Conservation (phyloP, 2,329 filamentous ascomycete species). For the Trichoderma endophyticum region DNA sequence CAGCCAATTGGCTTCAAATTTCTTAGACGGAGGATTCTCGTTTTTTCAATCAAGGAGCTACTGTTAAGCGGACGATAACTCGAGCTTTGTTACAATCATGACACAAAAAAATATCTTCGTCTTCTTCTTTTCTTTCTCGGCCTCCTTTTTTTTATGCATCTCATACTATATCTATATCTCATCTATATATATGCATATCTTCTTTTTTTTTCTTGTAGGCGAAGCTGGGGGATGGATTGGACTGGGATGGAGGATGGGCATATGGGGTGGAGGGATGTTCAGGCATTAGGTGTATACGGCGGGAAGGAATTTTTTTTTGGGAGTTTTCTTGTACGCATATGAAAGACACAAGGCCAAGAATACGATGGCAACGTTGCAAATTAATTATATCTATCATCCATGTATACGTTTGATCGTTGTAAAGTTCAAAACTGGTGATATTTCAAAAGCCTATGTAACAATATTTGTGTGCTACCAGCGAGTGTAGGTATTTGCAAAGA, state of each 20-base stretch:
- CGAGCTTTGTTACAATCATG: not conserved
- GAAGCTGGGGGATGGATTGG: not conserved
- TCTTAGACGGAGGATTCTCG: constrained; percentile 10
- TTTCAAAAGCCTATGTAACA: not conserved
- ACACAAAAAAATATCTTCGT: not conserved
- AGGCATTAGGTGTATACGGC: constrained; percentile 5
- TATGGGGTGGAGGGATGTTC: not conserved
- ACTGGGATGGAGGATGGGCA: not conserved
- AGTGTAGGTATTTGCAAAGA: not conserved
- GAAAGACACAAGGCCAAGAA: constrained; percentile 4
- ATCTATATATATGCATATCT: not conserved
- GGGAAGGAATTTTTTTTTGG: not conserved
- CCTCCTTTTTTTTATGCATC: not conserved
- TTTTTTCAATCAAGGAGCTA: not conserved
- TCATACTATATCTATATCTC: not conserved
- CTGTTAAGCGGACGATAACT: not conserved
- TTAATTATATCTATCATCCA: not conserved
- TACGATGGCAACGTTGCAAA: not conserved
- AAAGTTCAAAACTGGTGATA: not conserved
- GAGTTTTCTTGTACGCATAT: constrained; percentile 5
- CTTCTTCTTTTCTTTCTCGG: not conserved
- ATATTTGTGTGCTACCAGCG: not conserved
- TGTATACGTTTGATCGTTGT: not conserved
- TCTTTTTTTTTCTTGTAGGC: not conserved
- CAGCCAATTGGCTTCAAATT: not conserved